Base-by-base conservation (phyloP, 108 stramenopile genomes). In the Cyclotella choctawhatcheeana region DNA sequence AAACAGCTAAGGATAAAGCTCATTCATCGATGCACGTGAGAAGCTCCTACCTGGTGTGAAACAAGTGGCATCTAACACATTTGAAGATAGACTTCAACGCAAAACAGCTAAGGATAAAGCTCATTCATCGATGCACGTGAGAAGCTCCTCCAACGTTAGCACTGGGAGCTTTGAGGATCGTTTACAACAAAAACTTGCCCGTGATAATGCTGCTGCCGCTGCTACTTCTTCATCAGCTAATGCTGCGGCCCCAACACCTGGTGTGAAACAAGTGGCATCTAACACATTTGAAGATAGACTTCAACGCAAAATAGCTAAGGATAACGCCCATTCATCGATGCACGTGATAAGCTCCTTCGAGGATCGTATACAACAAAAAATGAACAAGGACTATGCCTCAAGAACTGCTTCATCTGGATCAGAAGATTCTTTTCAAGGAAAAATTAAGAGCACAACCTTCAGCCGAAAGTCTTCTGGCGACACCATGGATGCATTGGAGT, bases 331-430 rank as follows among this genome's bases (percentile, higher is more conserved):
- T n/a, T 8, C 16, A n/a, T 48, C 47, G 16, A 48, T 4, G 17
- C 47, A 29, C 27, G 25, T 40, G 6, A 40, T 40, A 12, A 12
- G 12, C 37, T 48, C 47, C 4, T 48, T 48, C 47, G 47, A 48
- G n/a, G 47, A n/a, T 48, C 47, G 47, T n/a, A 48, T 48, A 10
- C 47, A 48, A n/a, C 47, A 48, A 48, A 48, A n/a, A n/a, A 48
- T 48, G 37, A n/a, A n/a, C n/a, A n/a, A n/a, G n/a, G n/a, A n/a
- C n/a, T n/a, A n/a, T n/a, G n/a, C n/a, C n/a, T n/a, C n/a, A n/a
- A n/a, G n/a, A n/a, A n/a, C n/a, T n/a, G n/a, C n/a, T 40, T 40
- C 37, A 40, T 40, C 37, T 12, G 37, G 37, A 6, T 10, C n/a
- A n/a, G n/a, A n/a, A n/a, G n/a, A n/a, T n/a, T n/a, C n/a, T n/a